Conservation (phyloP, 2,329 filamentous ascomycete genomes). For the Fusarium concolor region DNA sequence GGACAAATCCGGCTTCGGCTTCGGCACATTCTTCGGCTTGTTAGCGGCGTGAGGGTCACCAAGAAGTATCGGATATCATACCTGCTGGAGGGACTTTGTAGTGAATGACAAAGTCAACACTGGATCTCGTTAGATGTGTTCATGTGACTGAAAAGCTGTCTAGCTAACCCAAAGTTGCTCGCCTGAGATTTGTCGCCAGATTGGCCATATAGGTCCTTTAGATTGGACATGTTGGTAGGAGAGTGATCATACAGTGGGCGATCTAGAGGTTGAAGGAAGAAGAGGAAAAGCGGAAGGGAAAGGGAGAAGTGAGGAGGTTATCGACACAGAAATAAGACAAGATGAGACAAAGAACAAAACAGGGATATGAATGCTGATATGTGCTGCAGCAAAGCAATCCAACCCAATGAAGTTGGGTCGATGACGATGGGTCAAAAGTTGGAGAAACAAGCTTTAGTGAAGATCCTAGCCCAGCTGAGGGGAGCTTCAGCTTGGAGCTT, state of each 20-base stretch:
- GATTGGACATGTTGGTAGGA: constrained; percentile 49
- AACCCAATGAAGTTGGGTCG: constrained; percentile 29
- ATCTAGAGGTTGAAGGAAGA: not conserved
- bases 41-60: not conserved
- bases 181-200: constrained; percentile 44
- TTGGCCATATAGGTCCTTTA: constrained; percentile 50
- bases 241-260: constrained; percentile 14
- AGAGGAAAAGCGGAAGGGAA: not conserved
- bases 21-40: constrained; percentile 68
- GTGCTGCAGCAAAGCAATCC: not conserved
- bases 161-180: constrained; percentile 57
- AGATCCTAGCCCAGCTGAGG: constrained; percentile 21
- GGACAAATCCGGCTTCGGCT: constrained; percentile 80
- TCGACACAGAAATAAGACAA: constrained; percentile 4
- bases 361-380: constrained; percentile 24
- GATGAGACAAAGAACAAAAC: constrained; percentile 19
- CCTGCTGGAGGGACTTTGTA: constrained; percentile 78
- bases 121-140: constrained; percentile 46
- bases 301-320: not conserved
- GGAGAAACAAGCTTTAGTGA: constrained; percentile 43
- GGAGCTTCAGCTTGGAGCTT: constrained; percentile 28
- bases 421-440: constrained; percentile 34
- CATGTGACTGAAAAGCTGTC: not conserved
- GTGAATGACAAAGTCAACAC: constrained; percentile 89
- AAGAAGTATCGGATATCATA: constrained; percentile 51